Evolutionary conservation across 2,329 filamentous ascomycete species (phyloP), one percentile per base, ranked within the genome.

Genomic region (Eutypella sp.): DNA sequence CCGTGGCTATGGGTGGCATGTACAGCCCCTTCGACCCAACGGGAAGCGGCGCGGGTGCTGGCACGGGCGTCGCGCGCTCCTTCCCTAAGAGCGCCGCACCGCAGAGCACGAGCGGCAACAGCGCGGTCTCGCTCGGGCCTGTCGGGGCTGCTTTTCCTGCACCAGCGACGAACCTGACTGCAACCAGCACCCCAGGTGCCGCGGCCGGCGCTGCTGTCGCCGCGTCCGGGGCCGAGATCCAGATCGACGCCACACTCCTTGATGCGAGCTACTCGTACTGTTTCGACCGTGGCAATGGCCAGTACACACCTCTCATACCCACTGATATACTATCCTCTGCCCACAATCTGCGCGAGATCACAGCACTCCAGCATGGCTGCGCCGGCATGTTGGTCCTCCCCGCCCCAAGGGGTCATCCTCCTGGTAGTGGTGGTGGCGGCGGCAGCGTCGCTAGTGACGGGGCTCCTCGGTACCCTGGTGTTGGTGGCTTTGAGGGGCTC

Each of bases 241-340:
- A 59, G 47, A 40, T 53, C 29, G 59, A 61, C 4, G 27, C 48
- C 25, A n/a, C n/a, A n/a, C 58, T 59, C 41, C 50, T 63, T 11
- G 59, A 66, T 13, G 23, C 47, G 27, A 55, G 59, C 13, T 74
- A 69, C 45, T 70, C 67, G 2, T 82, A 82, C 58, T 79, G 70
- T 51, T 71, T 76, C 43, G 70, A 75, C 42, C 62, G 79, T 6
- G 73, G 73, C 8, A 71, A 79, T 47, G 79, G 79, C 3, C 63
- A 67, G 40, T 75, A 71, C 47, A 81, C 79, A 5, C 68, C 73
- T 3, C 70, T 83, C 1, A 65, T 82, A 13, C 76, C 76, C 0
- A 78, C 74, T 0, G 79, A 83, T 49, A 66, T 71, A 63, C 61
- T 82, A 10, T 73, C 25, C 71, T 65, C 57, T 43, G n/a, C n/a